Conservation (phyloP, 345 rosid genomes). For the Eucalyptus pauciflora region DNA sequence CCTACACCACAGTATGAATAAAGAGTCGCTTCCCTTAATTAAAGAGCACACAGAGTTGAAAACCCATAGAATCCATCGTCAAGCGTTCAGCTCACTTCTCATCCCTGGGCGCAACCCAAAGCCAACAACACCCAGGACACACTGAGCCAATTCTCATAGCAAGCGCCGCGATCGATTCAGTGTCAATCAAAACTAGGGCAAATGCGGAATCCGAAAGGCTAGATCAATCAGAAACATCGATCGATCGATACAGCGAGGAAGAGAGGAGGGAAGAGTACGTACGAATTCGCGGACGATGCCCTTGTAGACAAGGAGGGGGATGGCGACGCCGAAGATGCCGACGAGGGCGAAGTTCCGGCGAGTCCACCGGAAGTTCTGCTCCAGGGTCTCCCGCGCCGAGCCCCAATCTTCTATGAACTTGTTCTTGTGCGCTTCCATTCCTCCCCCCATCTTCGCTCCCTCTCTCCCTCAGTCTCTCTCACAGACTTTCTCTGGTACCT, state of each 20-base stretch:
- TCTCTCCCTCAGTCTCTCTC: not conserved
- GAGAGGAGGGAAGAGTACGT: not conserved
- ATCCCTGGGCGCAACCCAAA: not conserved
- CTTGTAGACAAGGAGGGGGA: slow-evolving; percentile 73
- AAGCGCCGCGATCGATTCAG: not conserved
- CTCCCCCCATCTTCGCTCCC: slow-evolving; percentile 61
- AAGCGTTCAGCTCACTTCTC: not conserved
- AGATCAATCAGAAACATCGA: not conserved
- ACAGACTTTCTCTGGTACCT: not conserved
- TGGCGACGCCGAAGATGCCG: slow-evolving; percentile 89
- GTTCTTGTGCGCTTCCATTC: slow-evolving; percentile 90
- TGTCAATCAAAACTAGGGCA: not conserved
- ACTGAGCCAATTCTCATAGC: not conserved
- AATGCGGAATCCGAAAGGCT: not conserved
- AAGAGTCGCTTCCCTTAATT: not conserved
- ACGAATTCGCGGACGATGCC: slow-evolving; percentile 88
- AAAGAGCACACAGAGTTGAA: not conserved
- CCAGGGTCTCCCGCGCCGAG: slow-evolving; percentile 73
- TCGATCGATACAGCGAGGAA: not conserved
- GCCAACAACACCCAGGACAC: not conserved
- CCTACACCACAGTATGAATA: not conserved
- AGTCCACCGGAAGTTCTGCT: slow-evolving; percentile 88
- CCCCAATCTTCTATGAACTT: slow-evolving; percentile 93
- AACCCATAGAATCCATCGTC: not conserved
- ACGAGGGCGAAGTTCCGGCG: slow-evolving; percentile 83